Conservation (phyloP, 75 land plant genomes). For the Pinus albicaulis region DNA sequence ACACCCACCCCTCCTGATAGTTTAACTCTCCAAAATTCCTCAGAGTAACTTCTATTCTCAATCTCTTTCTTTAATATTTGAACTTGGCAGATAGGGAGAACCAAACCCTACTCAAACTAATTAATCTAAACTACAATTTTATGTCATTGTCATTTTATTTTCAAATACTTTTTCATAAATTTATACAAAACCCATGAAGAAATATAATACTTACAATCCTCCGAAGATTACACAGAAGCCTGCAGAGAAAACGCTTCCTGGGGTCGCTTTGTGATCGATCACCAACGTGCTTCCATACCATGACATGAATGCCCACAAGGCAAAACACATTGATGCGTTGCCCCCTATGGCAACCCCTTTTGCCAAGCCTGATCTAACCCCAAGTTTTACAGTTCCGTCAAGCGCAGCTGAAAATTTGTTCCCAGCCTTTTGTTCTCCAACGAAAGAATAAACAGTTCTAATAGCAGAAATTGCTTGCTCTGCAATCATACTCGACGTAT, state of each 20-base stretch:
- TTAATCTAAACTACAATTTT: no score
- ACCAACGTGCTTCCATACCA: conserved; percentile 16
- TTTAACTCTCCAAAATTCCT: no score
- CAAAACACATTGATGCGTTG: conserved; percentile 14
- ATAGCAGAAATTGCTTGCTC: conserved; percentile 32
- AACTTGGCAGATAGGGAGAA: no score
- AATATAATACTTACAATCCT: conserved; percentile 20
- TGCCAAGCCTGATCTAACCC: conserved; percentile 29
- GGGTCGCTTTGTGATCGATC: not conserved
- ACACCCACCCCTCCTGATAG: no score
- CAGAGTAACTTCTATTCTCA: no score
- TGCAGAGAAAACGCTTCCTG: conserved; percentile 7
- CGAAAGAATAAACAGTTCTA: conserved; percentile 41
- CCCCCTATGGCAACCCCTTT: conserved; percentile 30
- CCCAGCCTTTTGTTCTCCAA: conserved; percentile 15
- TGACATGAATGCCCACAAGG: conserved; percentile 22
- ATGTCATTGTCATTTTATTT: not conserved
- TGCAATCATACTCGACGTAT: conserved; percentile 21
- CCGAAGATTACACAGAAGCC: conserved; percentile 13
- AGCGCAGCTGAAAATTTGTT: conserved; percentile 14
- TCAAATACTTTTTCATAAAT: not conserved
- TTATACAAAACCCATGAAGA: not conserved
- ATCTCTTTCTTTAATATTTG: no score
- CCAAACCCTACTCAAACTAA: no score
- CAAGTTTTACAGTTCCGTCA: conserved; percentile 21